Percentiles rank a stretch among this genome's conserved stretches.
Conservation (phyloP, 306 rosid genomes). For the Calophaca sinica region DNA sequence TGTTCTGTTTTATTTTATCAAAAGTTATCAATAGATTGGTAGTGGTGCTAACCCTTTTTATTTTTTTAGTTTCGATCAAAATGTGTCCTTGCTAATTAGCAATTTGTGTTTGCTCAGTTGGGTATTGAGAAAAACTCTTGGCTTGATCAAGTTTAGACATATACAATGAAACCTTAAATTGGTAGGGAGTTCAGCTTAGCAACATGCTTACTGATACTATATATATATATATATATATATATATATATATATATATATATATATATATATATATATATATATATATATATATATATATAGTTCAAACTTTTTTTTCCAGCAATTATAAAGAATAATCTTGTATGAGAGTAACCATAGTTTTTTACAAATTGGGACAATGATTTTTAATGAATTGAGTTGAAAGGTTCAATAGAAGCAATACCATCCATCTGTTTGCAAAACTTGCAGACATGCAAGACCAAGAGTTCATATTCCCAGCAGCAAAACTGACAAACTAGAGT, state of each 20-base stretch:
- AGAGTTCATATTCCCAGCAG: no score
- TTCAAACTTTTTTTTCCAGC: not conserved
- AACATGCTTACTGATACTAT: not conserved
- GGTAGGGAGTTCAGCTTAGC: not conserved
- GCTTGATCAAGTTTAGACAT: slow-evolving; percentile 23
- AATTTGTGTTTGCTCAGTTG: slow-evolving; percentile 19
- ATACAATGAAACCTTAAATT: no score
- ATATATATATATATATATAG: not conserved
- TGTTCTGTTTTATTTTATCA: no score
- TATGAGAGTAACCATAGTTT: not conserved
- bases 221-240: not conserved
- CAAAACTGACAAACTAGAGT: no score
- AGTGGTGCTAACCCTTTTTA: not conserved
- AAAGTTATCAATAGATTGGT: not conserved
- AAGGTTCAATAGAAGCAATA: slow-evolving; percentile 13
- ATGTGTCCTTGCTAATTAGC: slow-evolving; percentile 12
- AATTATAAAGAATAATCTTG: not conserved
- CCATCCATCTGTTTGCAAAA: no score
- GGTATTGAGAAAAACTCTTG: slow-evolving; percentile 14
- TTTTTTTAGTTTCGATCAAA: slow-evolving; percentile 13
- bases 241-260: not conserved
- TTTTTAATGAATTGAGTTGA: no score
- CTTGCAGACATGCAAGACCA: no score
- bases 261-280: not conserved
- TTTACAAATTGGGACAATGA: not conserved